Evolutionary conservation across 2,329 filamentous ascomycete genomes (phyloP), one percentile per base, ranked within the genome.

Genomic region (Botrytis cinerea): DNA sequence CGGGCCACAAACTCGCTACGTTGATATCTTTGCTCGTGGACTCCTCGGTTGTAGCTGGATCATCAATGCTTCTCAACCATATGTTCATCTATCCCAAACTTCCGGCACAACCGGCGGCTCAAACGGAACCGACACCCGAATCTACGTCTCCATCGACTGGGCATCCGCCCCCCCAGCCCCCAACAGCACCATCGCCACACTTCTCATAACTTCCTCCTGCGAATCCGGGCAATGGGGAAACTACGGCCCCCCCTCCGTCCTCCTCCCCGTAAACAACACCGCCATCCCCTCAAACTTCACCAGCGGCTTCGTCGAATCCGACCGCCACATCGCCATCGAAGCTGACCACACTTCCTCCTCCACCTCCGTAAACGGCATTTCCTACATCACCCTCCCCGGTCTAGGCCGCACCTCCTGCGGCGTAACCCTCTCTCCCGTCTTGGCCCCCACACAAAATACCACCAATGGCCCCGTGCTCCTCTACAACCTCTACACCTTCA

Each of bases 1-100:
- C 73, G 88, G 89, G 1, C 84, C 86, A 0, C 78, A 80, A 1
- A 84, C 83, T 0, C 85, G 89, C 57, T 92, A 87, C 84, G 87
- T 92, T 71, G 90, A 92, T 35, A 83, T 92, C 43, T 92, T 88
- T 77, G 86, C 85, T 10, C 86, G 89, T 4, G 90, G 90, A 22
- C 86, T 85, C 0, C 48, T 70, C 3, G 81, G 83, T 12, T 88
- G 89, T 74, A 80, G 84, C 66, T 91, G 88, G 85, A 83, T 80
- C 7, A 84, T 87, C n/a, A 82, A 84, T 1, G 81, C 85, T 1
- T 82, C 83, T 63, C 80, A 84, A 20, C 76, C 84, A 1, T 91
- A 87, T 82, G 80, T 92, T 4, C 83, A 83, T 66, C 83, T 89
- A 10, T 87, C 85, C 2, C 83, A 85, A 61, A 83, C 81, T 12